These are phyloP conservation scores for Penicillium sp. DNA, from an alignment of 2,329 filamentous ascomycete species.

Conservation along the genomic window DNA sequence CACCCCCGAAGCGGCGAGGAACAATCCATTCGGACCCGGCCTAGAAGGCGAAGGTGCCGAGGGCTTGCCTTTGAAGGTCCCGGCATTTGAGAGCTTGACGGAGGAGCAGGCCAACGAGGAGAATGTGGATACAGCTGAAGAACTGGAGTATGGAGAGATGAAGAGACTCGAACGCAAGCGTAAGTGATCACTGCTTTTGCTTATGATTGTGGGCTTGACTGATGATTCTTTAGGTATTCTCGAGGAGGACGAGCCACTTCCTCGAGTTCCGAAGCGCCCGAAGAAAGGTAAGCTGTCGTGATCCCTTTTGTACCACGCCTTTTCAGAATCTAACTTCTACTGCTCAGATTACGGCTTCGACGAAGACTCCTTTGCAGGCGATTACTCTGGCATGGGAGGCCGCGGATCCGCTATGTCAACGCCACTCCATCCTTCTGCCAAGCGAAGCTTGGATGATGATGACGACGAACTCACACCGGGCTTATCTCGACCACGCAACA, in stretches of 20 bases:
- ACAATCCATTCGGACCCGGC: constrained; percentile 78
- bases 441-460: constrained; percentile 37
- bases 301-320: constrained; percentile 1
- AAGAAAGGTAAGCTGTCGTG: constrained; percentile 37
- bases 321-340: constrained; percentile 3
- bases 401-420: constrained; percentile 34
- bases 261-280: constrained; percentile 42
- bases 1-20: constrained; percentile 75
- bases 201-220: constrained; percentile 4
- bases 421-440: constrained; percentile 36
- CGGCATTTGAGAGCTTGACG: constrained; percentile 45
- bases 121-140: constrained; percentile 48
- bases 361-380: constrained; percentile 33
- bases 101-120: constrained; percentile 49
- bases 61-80: constrained; percentile 46
- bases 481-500: constrained; percentile 37
- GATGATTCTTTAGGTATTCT: constrained; percentile 38
- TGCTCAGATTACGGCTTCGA: constrained; percentile 28
- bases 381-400: constrained; percentile 28
- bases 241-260: constrained; percentile 46
- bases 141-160: constrained; percentile 47
- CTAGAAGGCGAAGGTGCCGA: constrained; percentile 41
- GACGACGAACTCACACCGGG: constrained; percentile 39
- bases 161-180: constrained; percentile 48
- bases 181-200: constrained; percentile 19